phyloP scores from a whole-genome alignment of 805 yeast species.

The Metschnikowia drakensbergensis region DNA sequence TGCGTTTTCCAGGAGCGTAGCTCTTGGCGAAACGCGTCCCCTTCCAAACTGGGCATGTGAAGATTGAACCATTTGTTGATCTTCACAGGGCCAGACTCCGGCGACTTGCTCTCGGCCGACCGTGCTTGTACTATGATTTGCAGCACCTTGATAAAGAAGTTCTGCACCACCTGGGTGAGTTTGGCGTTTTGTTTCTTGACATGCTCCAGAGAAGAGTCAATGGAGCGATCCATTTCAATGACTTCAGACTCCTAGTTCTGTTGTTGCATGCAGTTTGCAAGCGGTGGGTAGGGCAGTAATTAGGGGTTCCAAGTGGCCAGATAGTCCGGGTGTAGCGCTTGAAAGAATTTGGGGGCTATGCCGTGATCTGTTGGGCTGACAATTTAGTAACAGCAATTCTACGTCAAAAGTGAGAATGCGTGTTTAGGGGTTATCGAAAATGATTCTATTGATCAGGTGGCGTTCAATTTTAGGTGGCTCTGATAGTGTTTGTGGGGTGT shows the following conservation, averaged over 20 bases:
- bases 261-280: neutral
- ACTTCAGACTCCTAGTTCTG: neutral
- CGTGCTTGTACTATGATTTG: conserved; percentile 53
- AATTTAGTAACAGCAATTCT: neutral
- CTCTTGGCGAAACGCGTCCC: conserved; percentile 47
- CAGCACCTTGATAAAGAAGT: conserved; percentile 63
- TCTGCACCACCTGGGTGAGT: conserved; percentile 46
- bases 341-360: neutral
- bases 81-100: conserved; percentile 20
- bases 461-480: conserved; percentile 1
- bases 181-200: conserved; percentile 22
- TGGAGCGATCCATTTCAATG: conserved; percentile 2
- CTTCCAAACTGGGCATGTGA: conserved; percentile 36
- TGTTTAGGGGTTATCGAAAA: neutral
- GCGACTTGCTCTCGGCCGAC: conserved; percentile 21
- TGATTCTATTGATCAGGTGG: neutral
- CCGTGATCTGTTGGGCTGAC: neutral
- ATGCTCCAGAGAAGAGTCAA: conserved; percentile 1
- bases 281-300: neutral
- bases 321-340: neutral
- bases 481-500: conserved; percentile 4
- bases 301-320: neutral
- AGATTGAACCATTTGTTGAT: conserved; percentile 63
- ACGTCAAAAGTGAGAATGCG: neutral
- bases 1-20: conserved; percentile 56